A percentile compares a stretch with the other conserved stretches of the same genome.
phyloP scores from a whole-genome alignment of 1,284 basidiomycete genomes.

The Ceratobasidium sp. region DNA sequence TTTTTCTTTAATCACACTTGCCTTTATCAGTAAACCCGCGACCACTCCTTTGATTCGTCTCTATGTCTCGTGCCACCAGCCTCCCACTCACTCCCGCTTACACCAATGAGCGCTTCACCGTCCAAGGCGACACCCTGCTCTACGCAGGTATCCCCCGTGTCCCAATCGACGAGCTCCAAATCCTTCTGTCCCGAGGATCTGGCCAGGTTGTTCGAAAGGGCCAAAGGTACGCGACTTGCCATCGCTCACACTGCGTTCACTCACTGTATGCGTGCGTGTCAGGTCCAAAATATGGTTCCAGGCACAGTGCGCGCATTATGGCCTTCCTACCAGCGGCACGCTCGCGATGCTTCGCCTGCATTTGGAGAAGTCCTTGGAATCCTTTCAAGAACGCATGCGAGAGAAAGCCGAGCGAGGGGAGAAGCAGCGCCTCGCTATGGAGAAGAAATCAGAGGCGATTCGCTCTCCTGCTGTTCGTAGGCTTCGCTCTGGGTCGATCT shows the following conservation, averaged over 20 bases:
- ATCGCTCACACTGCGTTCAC: neutral
- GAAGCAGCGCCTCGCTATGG: neutral
- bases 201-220: neutral
- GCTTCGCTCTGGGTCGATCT: neutral
- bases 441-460: neutral
- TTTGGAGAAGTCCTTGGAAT: constrained; percentile 3
- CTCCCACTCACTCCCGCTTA: neutral
- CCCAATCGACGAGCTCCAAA: neutral
- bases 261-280: constrained; percentile 6
- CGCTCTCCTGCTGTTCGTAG: neutral
- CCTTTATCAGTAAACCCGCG: neutral
- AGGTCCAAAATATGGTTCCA: constrained; percentile 21
- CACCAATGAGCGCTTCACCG: neutral
- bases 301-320: constrained; percentile 30
- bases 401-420: constrained; percentile 11
- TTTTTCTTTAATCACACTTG: neutral
- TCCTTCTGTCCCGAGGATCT: constrained; percentile 10
- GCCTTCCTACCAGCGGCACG: neutral
- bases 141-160: neutral
- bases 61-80: constrained; percentile 5
- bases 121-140: neutral
- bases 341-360: constrained; percentile 4
- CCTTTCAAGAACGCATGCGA: neutral
- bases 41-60: neutral
- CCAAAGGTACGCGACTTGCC: constrained; percentile 3